Evolutionary conservation across 345 rosid genomes (phyloP), one percentile per base, ranked within the genome.

Genomic region (Kernera saxatilis): DNA sequence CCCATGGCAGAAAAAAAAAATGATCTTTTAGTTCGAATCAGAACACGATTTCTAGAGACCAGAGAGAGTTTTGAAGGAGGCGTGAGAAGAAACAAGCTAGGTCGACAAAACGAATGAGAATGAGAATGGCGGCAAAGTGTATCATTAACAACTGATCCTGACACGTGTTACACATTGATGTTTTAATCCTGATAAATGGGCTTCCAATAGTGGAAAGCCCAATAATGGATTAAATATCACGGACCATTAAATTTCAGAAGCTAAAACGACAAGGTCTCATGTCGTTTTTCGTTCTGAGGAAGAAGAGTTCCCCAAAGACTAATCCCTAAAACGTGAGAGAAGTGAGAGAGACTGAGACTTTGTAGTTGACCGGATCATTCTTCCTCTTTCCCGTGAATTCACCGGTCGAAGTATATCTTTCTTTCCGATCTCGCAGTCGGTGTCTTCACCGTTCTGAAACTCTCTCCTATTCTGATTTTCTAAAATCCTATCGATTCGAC

Each of bases 341-440:
- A 68, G 63, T 41, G 59, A 72, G 59, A 72, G 59, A 51, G 50
- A 59, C 49, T 51, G 73, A 67, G 78, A 74, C 74, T 69, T 75
- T 75, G 52, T 61, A 69, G 79, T 75, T 75, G 70, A 75, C 79
- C 79, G 74, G 79, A 75, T 60, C 69, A 35, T 68, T 61, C 17
- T 15, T 61, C 56, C 12, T 60, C 45, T 57, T 62, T 35, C 7
- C 17, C 50, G 22, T 15, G 15, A 18, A 5, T 62, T 48, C 64
- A 22, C 77, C 77, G 77, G 57, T 23, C 56, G 64, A 53, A 54
- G 70, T n/a, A n/a, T n/a, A 23, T 51, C n/a, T 45, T 26, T 15
- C 45, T 45, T 36, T 22, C 32, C 29, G 54, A 32, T 43, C 53
- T 70, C 54, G 8, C 52, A 29, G 2, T 52, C 5, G 51, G 12